Conservation (phyloP, 1,139 yeast genomes). For the Geotrichum phurueaensis region DNA sequence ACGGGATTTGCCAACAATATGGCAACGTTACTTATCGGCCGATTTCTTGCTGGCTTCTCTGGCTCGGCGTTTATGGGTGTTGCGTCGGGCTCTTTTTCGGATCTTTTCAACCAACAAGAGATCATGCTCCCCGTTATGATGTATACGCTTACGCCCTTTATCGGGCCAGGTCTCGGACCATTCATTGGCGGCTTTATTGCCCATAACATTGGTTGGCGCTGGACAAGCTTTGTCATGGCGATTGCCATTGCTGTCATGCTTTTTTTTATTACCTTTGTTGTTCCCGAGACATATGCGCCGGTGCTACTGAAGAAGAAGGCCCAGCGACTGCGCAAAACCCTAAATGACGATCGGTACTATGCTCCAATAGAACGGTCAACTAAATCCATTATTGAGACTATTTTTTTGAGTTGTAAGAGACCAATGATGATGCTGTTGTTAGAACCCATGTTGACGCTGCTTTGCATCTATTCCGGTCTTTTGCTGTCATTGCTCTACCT, state of each 20-base stretch:
- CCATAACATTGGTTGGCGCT: constrained; percentile 47
- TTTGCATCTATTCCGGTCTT: constrained; percentile 59
- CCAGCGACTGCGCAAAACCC: constrained; percentile 47
- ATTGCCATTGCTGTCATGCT: constrained; percentile 62
- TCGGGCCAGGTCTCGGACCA: constrained; percentile 75
- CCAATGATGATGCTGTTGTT: constrained; percentile 50
- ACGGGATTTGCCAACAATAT: constrained; percentile 61
- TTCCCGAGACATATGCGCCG: constrained; percentile 74
- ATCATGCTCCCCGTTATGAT: constrained; percentile 67
- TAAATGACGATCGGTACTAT: constrained; percentile 49
- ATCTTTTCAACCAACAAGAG: constrained; percentile 50
- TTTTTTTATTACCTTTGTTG: constrained; percentile 40
- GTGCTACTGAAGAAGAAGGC: constrained; percentile 57
- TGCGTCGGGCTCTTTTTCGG: constrained; percentile 73
- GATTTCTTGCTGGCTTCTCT: constrained; percentile 63
- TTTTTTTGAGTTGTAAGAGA: constrained; percentile 42
- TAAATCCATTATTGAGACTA: constrained; percentile 32
- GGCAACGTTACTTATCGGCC: constrained; percentile 56
- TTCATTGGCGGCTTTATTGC: constrained; percentile 61
- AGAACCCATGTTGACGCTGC: constrained; percentile 57
- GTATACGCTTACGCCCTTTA: constrained; percentile 65
- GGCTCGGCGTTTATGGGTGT: constrained; percentile 67
- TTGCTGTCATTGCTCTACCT: constrained; percentile 55
- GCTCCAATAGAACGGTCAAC: constrained; percentile 44
- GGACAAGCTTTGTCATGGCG: constrained; percentile 59